Percentiles rank a stretch among this genome's conserved stretches.
Evolutionary conservation across 345 rosid genomes (phyloP).

Genomic region (Garcia nutans): DNA sequence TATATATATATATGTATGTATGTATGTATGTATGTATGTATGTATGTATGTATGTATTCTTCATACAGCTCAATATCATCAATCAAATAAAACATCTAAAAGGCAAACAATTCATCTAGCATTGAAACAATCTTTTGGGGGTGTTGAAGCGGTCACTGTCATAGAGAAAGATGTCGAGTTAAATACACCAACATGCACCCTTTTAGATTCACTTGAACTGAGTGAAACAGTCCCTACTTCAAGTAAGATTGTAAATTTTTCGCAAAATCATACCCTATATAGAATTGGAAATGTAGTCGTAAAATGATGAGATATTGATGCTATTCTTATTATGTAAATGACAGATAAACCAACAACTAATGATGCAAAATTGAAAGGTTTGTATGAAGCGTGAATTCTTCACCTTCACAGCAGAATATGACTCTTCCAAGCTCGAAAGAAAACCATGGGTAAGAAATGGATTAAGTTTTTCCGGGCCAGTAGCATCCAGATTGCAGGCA

Average conservation of each 20-base stretch:
- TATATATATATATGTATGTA: too few species aligned
- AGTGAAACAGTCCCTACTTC: background rate
- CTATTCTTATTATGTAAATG: background rate
- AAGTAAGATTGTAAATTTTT: background rate
- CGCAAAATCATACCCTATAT: background rate
- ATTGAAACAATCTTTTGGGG: background rate
- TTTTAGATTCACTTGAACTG: background rate
- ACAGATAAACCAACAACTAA: background rate
- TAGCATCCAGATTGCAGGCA: conserved; percentile 74
- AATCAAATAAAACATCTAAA: conserved; percentile 1
- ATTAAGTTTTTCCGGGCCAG: conserved; percentile 59
- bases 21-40: too few species aligned
- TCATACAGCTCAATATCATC: background rate
- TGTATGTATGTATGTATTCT: background rate
- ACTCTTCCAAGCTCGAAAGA: conserved; percentile 84
- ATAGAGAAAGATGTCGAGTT: background rate
- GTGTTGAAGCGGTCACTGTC: background rate
- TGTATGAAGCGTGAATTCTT: conserved; percentile 4
- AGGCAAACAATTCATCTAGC: background rate
- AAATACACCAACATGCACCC: background rate
- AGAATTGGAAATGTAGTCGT: background rate
- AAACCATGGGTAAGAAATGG: conserved; percentile 80
- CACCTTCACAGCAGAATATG: conserved; percentile 70
- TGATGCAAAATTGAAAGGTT: background rate
- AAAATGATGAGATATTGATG: background rate